These are phyloP conservation scores for Sicyos baderoa DNA, from an alignment of 306 rosid genomes.

Conservation along the genomic window DNA sequence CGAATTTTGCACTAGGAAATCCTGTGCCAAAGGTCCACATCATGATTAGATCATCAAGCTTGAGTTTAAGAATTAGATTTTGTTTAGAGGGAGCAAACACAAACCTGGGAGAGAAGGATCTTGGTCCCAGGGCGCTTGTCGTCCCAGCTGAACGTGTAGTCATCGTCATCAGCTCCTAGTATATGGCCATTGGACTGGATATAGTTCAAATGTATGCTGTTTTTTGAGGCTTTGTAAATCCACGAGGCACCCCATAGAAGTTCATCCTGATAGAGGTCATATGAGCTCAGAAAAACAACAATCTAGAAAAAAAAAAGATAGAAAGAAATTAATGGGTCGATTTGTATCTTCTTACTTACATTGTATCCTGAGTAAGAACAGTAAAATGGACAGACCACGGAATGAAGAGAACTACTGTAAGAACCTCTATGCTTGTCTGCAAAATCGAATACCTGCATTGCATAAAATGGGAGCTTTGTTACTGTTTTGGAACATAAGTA, in stretches of 20 bases:
- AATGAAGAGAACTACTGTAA: slow-evolving; percentile 62
- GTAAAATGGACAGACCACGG: slow-evolving; percentile 78
- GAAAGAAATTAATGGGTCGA: not conserved
- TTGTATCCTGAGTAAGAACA: slow-evolving; percentile 89
- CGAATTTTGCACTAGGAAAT: slow-evolving; percentile 42
- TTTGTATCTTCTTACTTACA: slow-evolving; percentile 28
- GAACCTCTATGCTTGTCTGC: slow-evolving; percentile 80
- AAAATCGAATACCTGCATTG: slow-evolving; percentile 53
- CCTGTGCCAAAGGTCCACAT: slow-evolving; percentile 29
- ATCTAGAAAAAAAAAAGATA: not conserved
- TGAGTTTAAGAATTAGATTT: not conserved
- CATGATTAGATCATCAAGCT: not conserved
- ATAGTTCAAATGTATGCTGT: slow-evolving; percentile 40
- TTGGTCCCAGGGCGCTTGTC: slow-evolving; percentile 83
- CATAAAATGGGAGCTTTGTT: not conserved
- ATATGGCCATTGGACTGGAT: slow-evolving; percentile 70
- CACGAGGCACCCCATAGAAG: slow-evolving; percentile 95
- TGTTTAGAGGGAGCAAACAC: not conserved
- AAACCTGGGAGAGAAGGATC: slow-evolving; percentile 71
- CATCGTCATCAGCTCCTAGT: slow-evolving; percentile 73
- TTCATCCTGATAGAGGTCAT: slow-evolving; percentile 55
- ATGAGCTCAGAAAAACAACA: not conserved
- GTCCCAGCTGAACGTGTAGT: slow-evolving; percentile 77
- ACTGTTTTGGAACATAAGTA: not conserved
- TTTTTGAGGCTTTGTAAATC: slow-evolving; percentile 66